A percentile compares a stretch with the other conserved stretches of the same genome.
Evolutionary conservation across 441 rosid genomes (phyloP).

Genomic region (Monsonia emarginata): DNA sequence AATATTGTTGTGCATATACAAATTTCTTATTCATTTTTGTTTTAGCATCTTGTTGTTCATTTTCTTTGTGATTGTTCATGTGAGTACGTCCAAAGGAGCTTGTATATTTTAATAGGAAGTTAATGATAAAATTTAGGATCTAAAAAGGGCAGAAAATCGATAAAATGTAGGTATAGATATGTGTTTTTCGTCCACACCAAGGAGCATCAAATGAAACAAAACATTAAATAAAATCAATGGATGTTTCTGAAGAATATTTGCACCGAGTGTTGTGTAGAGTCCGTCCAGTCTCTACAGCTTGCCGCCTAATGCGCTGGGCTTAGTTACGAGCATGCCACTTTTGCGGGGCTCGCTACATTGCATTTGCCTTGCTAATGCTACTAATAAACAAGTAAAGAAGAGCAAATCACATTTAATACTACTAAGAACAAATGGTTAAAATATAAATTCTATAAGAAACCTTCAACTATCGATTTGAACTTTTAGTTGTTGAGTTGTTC

Average conservation of each 20-base stretch:
- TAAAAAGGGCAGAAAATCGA: conserved; percentile 11
- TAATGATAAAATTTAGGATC: not conserved
- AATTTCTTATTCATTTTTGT: not conserved
- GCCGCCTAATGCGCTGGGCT: conserved; percentile 13
- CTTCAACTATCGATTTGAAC: no score
- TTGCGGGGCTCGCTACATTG: conserved; percentile 24
- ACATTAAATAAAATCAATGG: conserved; percentile 18
- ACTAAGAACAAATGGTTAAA: no score
- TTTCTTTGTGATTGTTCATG: no score
- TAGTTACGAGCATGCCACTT: conserved; percentile 18
- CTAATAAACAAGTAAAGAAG: no score
- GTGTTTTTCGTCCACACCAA: not conserved
- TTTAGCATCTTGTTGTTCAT: no score
- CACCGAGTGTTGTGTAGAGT: not conserved
- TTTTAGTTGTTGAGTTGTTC: no score
- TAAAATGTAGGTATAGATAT: conserved; percentile 10
- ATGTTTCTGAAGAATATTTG: conserved; percentile 28
- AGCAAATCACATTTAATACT: no score
- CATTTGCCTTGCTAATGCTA: no score
- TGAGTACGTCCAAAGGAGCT: no score
- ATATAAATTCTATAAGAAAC: no score
- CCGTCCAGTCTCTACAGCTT: not conserved
- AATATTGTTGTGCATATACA: not conserved
- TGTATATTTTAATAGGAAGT: not conserved
- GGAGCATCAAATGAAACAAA: not conserved